A percentile compares a stretch with the other conserved stretches of the same genome.
phyloP scores from a whole-genome alignment of 192 early-diverging fungal genomes.

The Backusella morwellensis region DNA sequence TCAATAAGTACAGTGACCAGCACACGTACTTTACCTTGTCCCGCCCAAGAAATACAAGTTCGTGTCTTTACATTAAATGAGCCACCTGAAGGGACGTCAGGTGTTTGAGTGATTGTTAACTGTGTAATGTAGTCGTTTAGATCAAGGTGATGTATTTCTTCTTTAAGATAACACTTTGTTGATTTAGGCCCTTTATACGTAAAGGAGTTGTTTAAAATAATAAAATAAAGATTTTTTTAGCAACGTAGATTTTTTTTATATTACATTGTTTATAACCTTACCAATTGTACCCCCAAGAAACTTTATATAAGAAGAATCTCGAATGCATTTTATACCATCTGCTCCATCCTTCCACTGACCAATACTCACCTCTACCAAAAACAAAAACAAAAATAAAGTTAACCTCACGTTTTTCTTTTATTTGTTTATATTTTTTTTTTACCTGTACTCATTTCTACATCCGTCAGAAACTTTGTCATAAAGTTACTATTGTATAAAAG shows the following conservation, averaged over 20 bases:
- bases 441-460: conserved; percentile 50
- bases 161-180: conserved; percentile 52
- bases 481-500: conserved; percentile 53
- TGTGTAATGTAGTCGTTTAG: conserved; percentile 44
- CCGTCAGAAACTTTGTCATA: conserved; percentile 39
- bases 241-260: neutral
- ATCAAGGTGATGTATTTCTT: conserved; percentile 47
- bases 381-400: neutral
- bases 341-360: conserved; percentile 34
- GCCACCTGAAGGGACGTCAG: conserved; percentile 57
- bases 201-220: conserved; percentile 9
- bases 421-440: conserved; percentile 17
- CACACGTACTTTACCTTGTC: conserved; percentile 39
- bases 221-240: neutral
- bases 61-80: conserved; percentile 52
- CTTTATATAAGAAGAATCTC: conserved; percentile 38
- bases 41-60: conserved; percentile 55
- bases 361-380: conserved; percentile 34
- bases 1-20: conserved; percentile 49
- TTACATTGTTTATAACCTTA: neutral
- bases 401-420: neutral
- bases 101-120: conserved; percentile 52
- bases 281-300: conserved; percentile 41
- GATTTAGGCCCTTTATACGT: conserved; percentile 46
- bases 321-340: conserved; percentile 10